phyloP scores from a whole-genome alignment of 1,284 basidiomycete genomes.

The Trichosporon sp. region DNA sequence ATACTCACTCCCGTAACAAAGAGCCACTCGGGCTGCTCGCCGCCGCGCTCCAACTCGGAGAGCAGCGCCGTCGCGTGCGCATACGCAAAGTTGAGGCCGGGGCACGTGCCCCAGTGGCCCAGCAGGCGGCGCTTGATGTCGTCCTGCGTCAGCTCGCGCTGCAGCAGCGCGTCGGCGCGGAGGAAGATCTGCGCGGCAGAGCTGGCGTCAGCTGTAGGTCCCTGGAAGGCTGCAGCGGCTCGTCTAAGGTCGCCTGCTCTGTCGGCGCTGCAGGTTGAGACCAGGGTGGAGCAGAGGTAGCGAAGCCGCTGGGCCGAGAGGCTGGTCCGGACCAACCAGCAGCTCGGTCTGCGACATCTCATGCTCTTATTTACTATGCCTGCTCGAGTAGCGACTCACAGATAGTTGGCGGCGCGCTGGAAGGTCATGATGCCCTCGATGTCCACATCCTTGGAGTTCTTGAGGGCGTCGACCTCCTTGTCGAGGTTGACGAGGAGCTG shows the following conservation, averaged over 20 bases:
- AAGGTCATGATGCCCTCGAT: slow-evolving; percentile 48
- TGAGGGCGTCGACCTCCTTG: slow-evolving; percentile 29
- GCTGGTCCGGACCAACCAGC: background rate
- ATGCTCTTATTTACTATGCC: background rate
- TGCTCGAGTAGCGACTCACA: slow-evolving; percentile 31
- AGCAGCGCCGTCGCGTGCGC: slow-evolving; percentile 75
- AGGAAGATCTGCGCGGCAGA: slow-evolving; percentile 67
- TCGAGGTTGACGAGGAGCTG: slow-evolving; percentile 50
- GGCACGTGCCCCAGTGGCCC: slow-evolving; percentile 53
- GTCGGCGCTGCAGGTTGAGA: too few species aligned
- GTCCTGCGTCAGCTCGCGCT: slow-evolving; percentile 58
- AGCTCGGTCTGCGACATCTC: background rate
- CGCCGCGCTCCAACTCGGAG: slow-evolving; percentile 53
- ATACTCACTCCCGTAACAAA: slow-evolving; percentile 57
- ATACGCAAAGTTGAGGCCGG: slow-evolving; percentile 71
- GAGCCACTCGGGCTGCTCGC: slow-evolving; percentile 44
- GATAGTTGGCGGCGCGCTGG: slow-evolving; percentile 48
- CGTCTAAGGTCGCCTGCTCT: too few species aligned
- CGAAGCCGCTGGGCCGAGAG: too few species aligned
- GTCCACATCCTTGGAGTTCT: slow-evolving; percentile 29
- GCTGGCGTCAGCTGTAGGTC: slow-evolving; percentile 9
- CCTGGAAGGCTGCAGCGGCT: too few species aligned
- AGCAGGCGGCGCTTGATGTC: slow-evolving; percentile 75
- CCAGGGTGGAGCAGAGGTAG: too few species aligned
- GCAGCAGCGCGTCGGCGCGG: slow-evolving; percentile 65